phyloP scores from a whole-genome alignment of 495 filamentous ascomycete genomes.

The Aspergillus kassunensis region DNA sequence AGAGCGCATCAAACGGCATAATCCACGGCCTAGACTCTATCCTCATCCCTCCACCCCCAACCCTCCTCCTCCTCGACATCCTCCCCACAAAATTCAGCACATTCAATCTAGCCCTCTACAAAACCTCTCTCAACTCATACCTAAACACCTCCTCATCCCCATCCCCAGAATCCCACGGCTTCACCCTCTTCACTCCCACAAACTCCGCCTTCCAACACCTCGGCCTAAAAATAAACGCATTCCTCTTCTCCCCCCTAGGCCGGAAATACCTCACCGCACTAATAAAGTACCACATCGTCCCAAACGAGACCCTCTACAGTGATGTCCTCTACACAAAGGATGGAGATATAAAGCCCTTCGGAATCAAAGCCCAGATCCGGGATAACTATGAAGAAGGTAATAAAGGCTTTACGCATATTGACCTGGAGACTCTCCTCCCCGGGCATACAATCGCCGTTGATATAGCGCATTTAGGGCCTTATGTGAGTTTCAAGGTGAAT shows the following conservation, averaged over 20 bases:
- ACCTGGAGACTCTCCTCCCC: slow-evolving; percentile 62
- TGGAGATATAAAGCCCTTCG: slow-evolving; percentile 17
- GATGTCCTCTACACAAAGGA: slow-evolving; percentile 49
- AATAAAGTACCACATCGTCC: slow-evolving; percentile 40
- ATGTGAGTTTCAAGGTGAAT: slow-evolving; percentile 67
- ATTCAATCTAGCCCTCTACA: slow-evolving; percentile 62
- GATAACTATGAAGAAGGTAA: not conserved
- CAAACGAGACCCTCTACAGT: slow-evolving; percentile 72
- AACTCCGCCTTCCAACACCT: slow-evolving; percentile 18
- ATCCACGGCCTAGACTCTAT: slow-evolving; percentile 71
- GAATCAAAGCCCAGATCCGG: no score
- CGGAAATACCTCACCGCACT: slow-evolving; percentile 13
- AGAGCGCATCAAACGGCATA: slow-evolving; percentile 68
- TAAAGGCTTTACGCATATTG: slow-evolving; percentile 48
- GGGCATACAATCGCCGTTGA: slow-evolving; percentile 61
- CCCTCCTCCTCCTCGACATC: slow-evolving; percentile 56
- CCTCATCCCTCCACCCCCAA: slow-evolving; percentile 67
- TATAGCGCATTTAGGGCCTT: slow-evolving; percentile 57
- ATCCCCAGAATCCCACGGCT: slow-evolving; percentile 26
- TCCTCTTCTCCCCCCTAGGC: slow-evolving; percentile 18
- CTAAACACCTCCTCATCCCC: slow-evolving; percentile 68
- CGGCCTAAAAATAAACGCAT: slow-evolving; percentile 12
- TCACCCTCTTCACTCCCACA: slow-evolving; percentile 16
- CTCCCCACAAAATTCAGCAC: slow-evolving; percentile 74
- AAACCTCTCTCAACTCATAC: slow-evolving; percentile 58